phyloP scores from a whole-genome alignment of 768 basidiomycete species.

The Lactifluus subvellereus region DNA sequence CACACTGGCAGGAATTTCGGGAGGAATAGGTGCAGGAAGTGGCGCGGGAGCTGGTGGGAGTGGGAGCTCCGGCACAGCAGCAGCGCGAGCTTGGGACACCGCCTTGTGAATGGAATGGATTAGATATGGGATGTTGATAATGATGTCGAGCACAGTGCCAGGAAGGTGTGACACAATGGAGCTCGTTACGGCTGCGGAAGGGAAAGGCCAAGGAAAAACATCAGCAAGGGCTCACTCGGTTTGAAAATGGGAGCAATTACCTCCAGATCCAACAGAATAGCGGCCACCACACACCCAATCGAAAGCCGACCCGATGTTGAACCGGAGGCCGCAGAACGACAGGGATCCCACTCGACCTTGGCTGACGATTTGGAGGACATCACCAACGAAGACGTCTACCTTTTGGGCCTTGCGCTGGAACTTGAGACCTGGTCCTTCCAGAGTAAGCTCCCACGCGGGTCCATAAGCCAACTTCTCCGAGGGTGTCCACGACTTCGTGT shows the following conservation, averaged over 20 bases:
- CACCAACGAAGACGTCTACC: slow-evolving; percentile 51
- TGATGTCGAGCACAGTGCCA: slow-evolving; percentile 50
- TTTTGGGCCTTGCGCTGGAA: slow-evolving; percentile 50
- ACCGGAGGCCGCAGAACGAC: slow-evolving; percentile 40
- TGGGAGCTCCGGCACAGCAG: slow-evolving; percentile 24
- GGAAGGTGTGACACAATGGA: slow-evolving; percentile 67
- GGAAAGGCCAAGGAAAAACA: slow-evolving; percentile 16
- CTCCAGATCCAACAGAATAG: slow-evolving; percentile 73
- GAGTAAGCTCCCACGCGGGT: slow-evolving; percentile 52
- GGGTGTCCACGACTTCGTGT: slow-evolving; percentile 67
- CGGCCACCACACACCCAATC: slow-evolving; percentile 63
- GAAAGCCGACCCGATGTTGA: slow-evolving; percentile 43
- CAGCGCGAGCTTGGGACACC: slow-evolving; percentile 46
- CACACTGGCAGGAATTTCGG: slow-evolving; percentile 12
- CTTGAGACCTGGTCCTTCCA: slow-evolving; percentile 38
- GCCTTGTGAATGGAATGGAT: slow-evolving; percentile 58
- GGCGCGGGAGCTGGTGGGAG: slow-evolving; percentile 9
- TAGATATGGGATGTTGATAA: slow-evolving; percentile 62
- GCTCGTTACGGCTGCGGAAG: slow-evolving; percentile 60
- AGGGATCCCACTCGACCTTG: slow-evolving; percentile 43
- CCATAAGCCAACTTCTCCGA: slow-evolving; percentile 72
- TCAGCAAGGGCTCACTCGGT: neutral
- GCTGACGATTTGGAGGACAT: slow-evolving; percentile 53
- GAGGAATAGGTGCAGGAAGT: slow-evolving; percentile 27
- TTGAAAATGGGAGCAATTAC: slow-evolving; percentile 36